phyloP scores from a whole-genome alignment of 2,329 filamentous ascomycete genomes.

The Paramyrothecium roridum region DNA sequence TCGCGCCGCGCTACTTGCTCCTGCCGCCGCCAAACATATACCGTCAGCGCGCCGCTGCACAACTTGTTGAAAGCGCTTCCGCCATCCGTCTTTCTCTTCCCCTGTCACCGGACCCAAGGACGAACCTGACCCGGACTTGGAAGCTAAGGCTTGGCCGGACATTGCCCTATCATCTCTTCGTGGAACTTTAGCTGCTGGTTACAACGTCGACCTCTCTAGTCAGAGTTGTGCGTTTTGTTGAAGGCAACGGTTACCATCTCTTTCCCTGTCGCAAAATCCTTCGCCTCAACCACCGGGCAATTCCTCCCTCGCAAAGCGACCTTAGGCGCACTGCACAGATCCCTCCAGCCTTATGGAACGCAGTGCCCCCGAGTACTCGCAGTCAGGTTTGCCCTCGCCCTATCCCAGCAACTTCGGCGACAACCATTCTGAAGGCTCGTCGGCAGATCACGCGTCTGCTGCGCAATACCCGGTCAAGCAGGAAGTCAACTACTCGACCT shows the following conservation, averaged over 20 bases:
- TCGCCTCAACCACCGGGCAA: not conserved
- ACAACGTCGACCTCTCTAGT: conserved; percentile 3
- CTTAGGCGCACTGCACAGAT: conserved; percentile 18
- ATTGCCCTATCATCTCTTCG: conserved; percentile 8
- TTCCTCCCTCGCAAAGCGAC: conserved; percentile 16
- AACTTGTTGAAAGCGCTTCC: conserved; percentile 22
- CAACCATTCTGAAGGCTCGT: conserved; percentile 78
- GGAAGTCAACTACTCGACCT: conserved; percentile 75
- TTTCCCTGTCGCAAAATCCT: too few relatives aligned
- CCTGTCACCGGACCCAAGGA: conserved; percentile 19
- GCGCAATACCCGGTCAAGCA: conserved; percentile 82
- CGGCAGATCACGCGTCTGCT: conserved; percentile 91
- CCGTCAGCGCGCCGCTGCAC: conserved; percentile 28
- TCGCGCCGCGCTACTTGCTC: conserved; percentile 26
- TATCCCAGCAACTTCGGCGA: conserved; percentile 63
- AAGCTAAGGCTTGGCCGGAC: conserved; percentile 27
- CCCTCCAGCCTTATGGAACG: conserved; percentile 50
- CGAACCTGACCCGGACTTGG: conserved; percentile 27
- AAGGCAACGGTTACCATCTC: too few relatives aligned
- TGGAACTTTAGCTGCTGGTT: conserved; percentile 8
- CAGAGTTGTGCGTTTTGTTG: not conserved
- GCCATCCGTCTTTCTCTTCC: conserved; percentile 16
- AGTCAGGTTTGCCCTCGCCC: conserved; percentile 82
- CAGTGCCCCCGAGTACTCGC: conserved; percentile 72
- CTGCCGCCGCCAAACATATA: conserved; percentile 32